phyloP scores from a whole-genome alignment of 768 basidiomycete species.

The Podaxis sp. region DNA sequence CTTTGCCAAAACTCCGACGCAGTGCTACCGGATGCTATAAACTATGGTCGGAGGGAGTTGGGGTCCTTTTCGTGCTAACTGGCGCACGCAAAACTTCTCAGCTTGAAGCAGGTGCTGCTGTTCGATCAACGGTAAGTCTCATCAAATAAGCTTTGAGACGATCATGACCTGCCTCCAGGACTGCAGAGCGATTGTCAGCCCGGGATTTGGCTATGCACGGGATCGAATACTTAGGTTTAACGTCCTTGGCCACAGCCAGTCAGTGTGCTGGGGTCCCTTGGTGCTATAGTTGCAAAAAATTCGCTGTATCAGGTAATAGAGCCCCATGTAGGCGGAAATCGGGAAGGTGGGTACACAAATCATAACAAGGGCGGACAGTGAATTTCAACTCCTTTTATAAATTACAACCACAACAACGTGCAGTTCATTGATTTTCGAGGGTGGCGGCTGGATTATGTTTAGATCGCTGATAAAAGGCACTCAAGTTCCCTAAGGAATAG shows the following conservation, averaged over 20 bases:
- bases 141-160: no score
- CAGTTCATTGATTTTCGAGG: not conserved
- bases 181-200: no score
- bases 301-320: not conserved
- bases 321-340: not conserved
- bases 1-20: not conserved
- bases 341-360: not conserved
- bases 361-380: not conserved
- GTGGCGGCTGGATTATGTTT: not conserved
- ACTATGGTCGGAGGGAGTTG: no score
- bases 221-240: no score
- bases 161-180: no score
- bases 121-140: no score
- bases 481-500: not conserved
- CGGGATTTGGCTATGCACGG: no score
- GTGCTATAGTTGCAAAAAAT: not conserved
- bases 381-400: not conserved
- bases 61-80: no score
- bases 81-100: no score
- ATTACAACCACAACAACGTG: not conserved
- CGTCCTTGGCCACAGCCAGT: no score
- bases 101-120: no score
- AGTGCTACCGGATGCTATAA: not conserved
- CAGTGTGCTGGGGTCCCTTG: not conserved
- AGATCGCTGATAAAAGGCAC: no score